Conservation (phyloP, 371 early-diverging fungal species). For the Furculomyces boomerangus region DNA sequence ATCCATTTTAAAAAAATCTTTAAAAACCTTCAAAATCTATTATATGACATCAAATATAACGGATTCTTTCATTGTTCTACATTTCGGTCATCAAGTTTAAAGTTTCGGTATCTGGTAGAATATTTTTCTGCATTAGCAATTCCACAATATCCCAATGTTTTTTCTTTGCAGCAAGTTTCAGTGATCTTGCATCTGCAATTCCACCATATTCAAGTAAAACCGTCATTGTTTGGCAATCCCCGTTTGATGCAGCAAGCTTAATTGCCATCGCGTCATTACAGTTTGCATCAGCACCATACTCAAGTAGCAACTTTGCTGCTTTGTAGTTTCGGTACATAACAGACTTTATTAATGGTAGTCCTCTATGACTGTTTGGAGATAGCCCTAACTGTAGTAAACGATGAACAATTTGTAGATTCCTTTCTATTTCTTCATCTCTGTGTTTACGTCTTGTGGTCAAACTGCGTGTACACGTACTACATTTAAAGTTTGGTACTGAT, state of each 20-base stretch:
- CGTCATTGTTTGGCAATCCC: neutral
- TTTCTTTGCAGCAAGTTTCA: neutral
- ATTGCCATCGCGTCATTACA: neutral
- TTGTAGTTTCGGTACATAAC: neutral
- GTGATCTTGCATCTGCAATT: neutral
- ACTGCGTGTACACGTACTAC: neutral
- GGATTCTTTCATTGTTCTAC: too few species aligned
- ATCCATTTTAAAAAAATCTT: too few species aligned
- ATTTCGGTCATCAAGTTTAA: neutral
- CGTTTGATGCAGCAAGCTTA: neutral
- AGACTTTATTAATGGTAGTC: conserved; percentile 1
- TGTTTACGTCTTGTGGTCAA: neutral
- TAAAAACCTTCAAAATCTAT: too few species aligned
- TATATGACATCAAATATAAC: too few species aligned
- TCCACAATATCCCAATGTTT: neutral
- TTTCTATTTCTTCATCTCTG: neutral
- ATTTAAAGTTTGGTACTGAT: neutral
- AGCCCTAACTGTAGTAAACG: neutral
- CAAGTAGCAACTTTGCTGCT: neutral
- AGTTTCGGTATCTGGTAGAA: neutral
- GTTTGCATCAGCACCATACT: neutral
- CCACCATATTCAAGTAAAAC: neutral
- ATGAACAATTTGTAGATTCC: neutral
- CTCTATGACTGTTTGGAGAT: neutral
- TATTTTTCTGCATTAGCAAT: neutral